Evolutionary conservation across 106 monocot genomes (phyloP).

Genomic region (Amphibolis antarctica): DNA sequence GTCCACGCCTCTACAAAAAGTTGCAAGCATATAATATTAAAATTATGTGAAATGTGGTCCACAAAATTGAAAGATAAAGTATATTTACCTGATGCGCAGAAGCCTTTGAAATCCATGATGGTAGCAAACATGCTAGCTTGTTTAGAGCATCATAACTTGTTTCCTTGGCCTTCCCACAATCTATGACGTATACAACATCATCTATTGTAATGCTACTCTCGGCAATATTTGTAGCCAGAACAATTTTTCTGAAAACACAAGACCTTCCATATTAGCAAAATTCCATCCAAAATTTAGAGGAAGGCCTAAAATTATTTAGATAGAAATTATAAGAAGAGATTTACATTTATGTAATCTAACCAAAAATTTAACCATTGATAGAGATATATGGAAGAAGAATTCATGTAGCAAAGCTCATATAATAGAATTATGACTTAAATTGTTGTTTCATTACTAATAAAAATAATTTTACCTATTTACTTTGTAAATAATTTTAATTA

Average conservation of each 20-base stretch:
- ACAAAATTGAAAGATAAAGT: neutral
- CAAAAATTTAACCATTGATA: too few relatives aligned
- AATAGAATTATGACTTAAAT: too few relatives aligned
- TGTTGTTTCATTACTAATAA: too few relatives aligned
- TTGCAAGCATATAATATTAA: neutral
- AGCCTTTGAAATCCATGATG: conserved; percentile 99
- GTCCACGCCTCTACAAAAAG: conserved; percentile 67
- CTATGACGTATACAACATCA: conserved; percentile 93
- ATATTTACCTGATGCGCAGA: conserved; percentile 81
- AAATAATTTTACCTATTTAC: too few relatives aligned
- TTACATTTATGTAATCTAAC: too few relatives aligned
- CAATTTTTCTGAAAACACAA: conserved; percentile 66
- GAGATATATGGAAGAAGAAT: too few relatives aligned
- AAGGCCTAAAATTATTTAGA: too few relatives aligned
- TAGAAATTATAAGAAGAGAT: too few relatives aligned
- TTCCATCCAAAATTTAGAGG: neutral
- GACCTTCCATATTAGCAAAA: neutral
- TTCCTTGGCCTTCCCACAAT: conserved; percentile 97
- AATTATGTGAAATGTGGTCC: neutral
- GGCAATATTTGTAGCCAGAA: conserved; percentile 96
- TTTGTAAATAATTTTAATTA: too few relatives aligned
- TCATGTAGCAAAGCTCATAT: too few relatives aligned
- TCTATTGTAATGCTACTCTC: conserved; percentile 96
- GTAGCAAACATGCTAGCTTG: conserved; percentile 81
- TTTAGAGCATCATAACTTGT: conserved; percentile 98